Percentiles rank a stretch among this genome's conserved stretches.
Evolutionary conservation across 495 filamentous ascomycete species (phyloP).

Genomic region (Hyaloscypha variabilis): DNA sequence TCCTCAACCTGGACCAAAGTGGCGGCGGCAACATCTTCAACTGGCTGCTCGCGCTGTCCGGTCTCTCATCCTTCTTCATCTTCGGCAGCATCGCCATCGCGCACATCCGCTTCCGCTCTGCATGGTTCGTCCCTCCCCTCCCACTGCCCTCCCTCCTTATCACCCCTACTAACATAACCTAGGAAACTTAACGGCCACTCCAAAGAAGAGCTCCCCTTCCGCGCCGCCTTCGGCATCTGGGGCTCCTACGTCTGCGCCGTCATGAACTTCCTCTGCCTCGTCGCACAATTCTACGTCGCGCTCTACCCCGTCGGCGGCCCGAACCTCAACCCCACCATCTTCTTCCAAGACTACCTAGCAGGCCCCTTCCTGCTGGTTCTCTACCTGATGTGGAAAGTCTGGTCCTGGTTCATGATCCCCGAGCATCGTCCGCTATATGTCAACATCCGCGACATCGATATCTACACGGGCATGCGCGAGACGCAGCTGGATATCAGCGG

Average conservation of each 20-base stretch:
- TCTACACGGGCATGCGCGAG: conserved; percentile 21
- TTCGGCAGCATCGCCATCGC: conserved; percentile 73
- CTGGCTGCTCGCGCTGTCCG: conserved; percentile 73
- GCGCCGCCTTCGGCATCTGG: conserved; percentile 54
- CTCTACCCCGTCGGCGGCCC: conserved; percentile 53
- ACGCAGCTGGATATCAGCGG: conserved; percentile 2
- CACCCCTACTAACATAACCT: conserved; percentile 12
- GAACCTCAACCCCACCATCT: conserved; percentile 43
- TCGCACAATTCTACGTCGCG: conserved; percentile 58
- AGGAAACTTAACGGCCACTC: conserved; percentile 48
- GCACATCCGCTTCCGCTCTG: conserved; percentile 75
- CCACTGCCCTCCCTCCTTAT: not conserved
- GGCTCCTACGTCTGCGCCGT: conserved; percentile 63
- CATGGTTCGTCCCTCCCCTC: conserved; percentile 40
- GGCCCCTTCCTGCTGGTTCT: conserved; percentile 54
- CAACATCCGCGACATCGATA: conserved; percentile 23
- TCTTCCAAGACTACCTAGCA: conserved; percentile 69
- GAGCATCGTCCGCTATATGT: conserved; percentile 20
- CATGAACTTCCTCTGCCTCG: conserved; percentile 60
- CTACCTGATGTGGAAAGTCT: conserved; percentile 48
- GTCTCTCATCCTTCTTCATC: conserved; percentile 67
- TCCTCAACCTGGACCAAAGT: conserved; percentile 47
- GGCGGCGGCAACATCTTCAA: conserved; percentile 53
- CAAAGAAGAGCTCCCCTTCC: conserved; percentile 51
- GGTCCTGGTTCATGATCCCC: conserved; percentile 42